These are phyloP conservation scores for Penicillium verrucosum DNA, from an alignment of 2,329 filamentous ascomycete species.

Conservation along the genomic window DNA sequence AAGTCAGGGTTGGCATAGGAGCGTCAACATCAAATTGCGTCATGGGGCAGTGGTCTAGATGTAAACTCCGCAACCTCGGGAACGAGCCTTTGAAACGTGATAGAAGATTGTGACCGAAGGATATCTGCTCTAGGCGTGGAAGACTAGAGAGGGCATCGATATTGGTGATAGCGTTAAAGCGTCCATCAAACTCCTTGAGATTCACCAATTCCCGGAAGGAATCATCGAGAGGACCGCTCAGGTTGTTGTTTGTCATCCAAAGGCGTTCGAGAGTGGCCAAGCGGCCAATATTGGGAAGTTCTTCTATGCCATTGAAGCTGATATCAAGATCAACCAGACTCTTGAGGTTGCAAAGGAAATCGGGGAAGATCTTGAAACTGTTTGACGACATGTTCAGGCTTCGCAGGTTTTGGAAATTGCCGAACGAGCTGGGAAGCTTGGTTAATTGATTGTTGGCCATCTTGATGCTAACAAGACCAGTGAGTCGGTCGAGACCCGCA, in stretches of 20 bases:
- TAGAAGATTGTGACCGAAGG: constrained; percentile 88
- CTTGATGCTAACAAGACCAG: constrained; percentile 80
- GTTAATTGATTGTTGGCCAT: constrained; percentile 89
- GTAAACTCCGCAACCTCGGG: constrained; percentile 74
- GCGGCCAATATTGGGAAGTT: constrained; percentile 74
- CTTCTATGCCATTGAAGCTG: constrained; percentile 88
- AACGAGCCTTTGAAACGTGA: constrained; percentile 90
- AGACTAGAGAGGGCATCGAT: constrained; percentile 84
- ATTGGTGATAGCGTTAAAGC: constrained; percentile 84
- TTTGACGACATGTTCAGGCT: constrained; percentile 93
- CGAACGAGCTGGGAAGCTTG: constrained; percentile 76
- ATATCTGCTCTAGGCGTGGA: constrained; percentile 81
- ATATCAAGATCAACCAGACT: constrained; percentile 90
- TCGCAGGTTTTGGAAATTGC: constrained; percentile 71
- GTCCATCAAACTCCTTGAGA: constrained; percentile 86
- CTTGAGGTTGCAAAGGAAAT: constrained; percentile 76
- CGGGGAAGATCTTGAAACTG: constrained; percentile 77
- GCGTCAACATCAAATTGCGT: constrained; percentile 84
- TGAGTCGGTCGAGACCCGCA: constrained; percentile 72
- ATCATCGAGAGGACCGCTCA: constrained; percentile 70
- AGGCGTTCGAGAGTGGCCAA: constrained; percentile 79
- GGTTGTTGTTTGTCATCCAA: constrained; percentile 91
- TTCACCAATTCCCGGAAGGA: constrained; percentile 70
- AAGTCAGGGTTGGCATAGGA: constrained; percentile 75
- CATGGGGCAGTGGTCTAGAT: constrained; percentile 91